Conservation (phyloP, 495 filamentous ascomycete genomes). For the Cercophora scortea region DNA sequence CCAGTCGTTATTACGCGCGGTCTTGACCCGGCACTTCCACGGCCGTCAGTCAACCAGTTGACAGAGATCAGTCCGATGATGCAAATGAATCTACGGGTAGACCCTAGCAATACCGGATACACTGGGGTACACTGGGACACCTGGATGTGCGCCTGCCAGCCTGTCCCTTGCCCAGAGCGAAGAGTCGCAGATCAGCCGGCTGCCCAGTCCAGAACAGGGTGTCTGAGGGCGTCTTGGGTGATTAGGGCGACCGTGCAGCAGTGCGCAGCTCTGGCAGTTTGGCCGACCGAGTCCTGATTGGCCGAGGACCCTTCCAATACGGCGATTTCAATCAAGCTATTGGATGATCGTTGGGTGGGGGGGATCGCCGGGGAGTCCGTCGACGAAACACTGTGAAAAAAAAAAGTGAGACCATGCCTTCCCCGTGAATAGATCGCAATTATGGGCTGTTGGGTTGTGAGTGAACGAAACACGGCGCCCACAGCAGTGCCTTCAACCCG, state of each 20-base stretch:
- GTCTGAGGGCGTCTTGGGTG: background rate
- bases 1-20: constrained; percentile 4
- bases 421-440: background rate
- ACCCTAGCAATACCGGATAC: too few species aligned
- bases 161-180: background rate
- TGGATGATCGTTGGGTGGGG: constrained; percentile 1
- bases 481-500: too few species aligned
- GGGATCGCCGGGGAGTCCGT: constrained; percentile 4
- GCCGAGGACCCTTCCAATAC: constrained; percentile 1
- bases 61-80: too few species aligned
- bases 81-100: too few species aligned
- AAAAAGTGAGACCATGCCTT: background rate
- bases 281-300: constrained; percentile 7
- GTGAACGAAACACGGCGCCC: too few species aligned
- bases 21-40: constrained; percentile 20
- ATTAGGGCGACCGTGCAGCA: constrained; percentile 6
- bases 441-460: background rate
- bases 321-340: background rate
- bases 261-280: background rate
- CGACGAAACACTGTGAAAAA: background rate
- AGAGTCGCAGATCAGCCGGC: constrained; percentile 8
- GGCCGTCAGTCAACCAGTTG: constrained; percentile 5
- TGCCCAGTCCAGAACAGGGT: background rate
- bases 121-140: too few species aligned
- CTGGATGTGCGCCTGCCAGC: too few species aligned